A percentile compares a stretch with the other conserved stretches of the same genome.
These are phyloP conservation scores for Mimosa bimucronata DNA, from an alignment of 306 rosid genomes.

Conservation along the genomic window DNA sequence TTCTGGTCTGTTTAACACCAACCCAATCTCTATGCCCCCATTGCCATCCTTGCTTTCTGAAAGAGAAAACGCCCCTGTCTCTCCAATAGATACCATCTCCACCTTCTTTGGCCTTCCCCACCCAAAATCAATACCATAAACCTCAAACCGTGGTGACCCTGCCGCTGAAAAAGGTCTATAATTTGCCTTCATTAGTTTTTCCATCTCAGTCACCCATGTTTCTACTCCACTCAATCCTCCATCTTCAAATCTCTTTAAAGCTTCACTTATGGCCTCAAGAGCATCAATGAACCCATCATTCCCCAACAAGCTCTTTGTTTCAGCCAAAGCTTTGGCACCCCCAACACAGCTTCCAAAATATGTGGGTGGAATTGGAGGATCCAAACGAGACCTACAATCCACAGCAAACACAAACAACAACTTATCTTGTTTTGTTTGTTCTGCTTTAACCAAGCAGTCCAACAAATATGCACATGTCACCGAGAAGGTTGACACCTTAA, in stretches of 20 bases:
- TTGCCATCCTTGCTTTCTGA: neutral
- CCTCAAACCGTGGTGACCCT: conserved; percentile 44
- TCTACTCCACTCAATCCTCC: conserved; percentile 23
- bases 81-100: neutral
- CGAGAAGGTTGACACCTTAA: neutral
- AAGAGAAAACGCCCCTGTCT: too few relatives aligned
- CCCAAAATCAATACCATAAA: conserved; percentile 35
- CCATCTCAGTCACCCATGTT: neutral
- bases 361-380: neutral
- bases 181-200: neutral
- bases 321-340: neutral
- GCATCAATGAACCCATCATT: neutral
- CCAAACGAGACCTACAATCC: neutral
- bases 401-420: neutral
- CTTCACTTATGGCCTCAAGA: neutral
- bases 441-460: neutral
- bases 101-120: conserved; percentile 1
- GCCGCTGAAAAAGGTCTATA: conserved; percentile 7
- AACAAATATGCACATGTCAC: neutral
- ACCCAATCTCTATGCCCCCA: conserved; percentile 32
- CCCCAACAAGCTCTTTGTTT: neutral
- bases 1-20: neutral
- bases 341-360: neutral
- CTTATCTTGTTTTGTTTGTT: neutral
- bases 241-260: conserved; percentile 12